Base-by-base conservation (phyloP, 352 stramenopile genomes). In the Phytophthora agathidicida region DNA sequence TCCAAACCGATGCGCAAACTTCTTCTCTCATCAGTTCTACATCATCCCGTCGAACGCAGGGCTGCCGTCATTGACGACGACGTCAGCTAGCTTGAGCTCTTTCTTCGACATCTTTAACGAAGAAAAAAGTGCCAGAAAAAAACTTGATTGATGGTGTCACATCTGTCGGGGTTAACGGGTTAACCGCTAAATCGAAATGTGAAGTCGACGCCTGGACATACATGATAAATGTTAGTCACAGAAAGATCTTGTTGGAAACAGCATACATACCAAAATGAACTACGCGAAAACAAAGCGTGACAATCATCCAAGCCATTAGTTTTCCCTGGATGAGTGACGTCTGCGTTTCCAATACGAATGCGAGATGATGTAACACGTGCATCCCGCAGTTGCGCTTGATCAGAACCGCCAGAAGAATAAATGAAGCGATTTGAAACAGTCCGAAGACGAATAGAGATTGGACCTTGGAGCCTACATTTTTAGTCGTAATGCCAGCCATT, bases 341-440 rank as follows among this genome's bases (percentile, higher is more conserved):
- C 17, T 62, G 65, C 5, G 45, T 64, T 8, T 71, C 54, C 24
- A 74, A 8, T 7, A 70, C 65, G 26, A 70, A 74, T 13, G 60
- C 53, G 4, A 67, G 13, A 27, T 67, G 50, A 23, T 57, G 49
- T 3, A 67, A 26, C 1, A 45, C 26, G 5, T 42, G 54, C 16
- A 71, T 33, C 5, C 59, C 33, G 7, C 55, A 50, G 11, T 55
- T 48, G 4, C 38, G 50, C 20, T 59, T 51, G 1, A 74, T 37
- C 9, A 66, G 9, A 4, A 23, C 4, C 0, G 19, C 35, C 28
- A 74, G 46, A 0, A 62, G 11, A 1, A 63, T 5, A 2, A 74
- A 52, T 10, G 65, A 71, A 10, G 22, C 33, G 8, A 70, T 13
- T 50, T 71, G 60, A 20, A 67, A 19, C 1, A 50, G 10, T 14